Evolutionary conservation across 2,329 filamentous ascomycete species (phyloP).

Genomic region (Pestalotiopsis sp.): DNA sequence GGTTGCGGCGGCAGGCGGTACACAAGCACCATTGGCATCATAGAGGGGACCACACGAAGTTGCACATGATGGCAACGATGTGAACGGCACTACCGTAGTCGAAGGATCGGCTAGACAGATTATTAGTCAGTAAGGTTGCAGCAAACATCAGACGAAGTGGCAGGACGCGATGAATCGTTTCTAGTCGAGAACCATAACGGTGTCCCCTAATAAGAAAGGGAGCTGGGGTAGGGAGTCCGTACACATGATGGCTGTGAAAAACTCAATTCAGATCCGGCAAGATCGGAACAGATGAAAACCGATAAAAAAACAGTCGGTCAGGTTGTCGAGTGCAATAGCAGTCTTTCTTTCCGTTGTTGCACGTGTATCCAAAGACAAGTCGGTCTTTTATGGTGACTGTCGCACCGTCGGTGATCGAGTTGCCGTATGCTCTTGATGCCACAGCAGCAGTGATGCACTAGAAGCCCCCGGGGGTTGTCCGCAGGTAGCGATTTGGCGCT

Average conservation of each 20-base stretch:
- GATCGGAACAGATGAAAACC: neutral
- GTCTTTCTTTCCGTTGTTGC: neutral
- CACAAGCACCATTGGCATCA: constrained; percentile 73
- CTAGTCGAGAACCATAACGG: neutral
- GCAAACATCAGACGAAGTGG: neutral
- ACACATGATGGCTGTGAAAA: constrained; percentile 7
- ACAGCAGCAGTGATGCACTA: neutral
- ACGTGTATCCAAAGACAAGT: neutral
- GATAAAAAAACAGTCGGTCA: neutral
- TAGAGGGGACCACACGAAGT: constrained; percentile 60
- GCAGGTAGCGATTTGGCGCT: neutral
- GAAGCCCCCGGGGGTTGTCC: neutral
- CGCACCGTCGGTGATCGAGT: neutral
- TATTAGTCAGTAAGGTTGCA: neutral
- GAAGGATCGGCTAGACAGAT: constrained; percentile 18
- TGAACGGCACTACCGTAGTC: constrained; percentile 60
- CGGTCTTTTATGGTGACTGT: neutral
- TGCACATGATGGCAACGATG: constrained; percentile 64
- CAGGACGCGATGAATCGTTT: neutral
- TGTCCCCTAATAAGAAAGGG: neutral
- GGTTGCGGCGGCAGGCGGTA: constrained; percentile 56
- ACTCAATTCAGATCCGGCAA: neutral
- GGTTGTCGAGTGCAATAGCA: neutral
- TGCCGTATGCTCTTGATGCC: neutral
- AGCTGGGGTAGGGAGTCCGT: neutral